Evolutionary conservation across 2,329 filamentous ascomycete species (phyloP), one percentile per base, ranked within the genome.

Genomic region (Arthrobotrys sphaeroides): DNA sequence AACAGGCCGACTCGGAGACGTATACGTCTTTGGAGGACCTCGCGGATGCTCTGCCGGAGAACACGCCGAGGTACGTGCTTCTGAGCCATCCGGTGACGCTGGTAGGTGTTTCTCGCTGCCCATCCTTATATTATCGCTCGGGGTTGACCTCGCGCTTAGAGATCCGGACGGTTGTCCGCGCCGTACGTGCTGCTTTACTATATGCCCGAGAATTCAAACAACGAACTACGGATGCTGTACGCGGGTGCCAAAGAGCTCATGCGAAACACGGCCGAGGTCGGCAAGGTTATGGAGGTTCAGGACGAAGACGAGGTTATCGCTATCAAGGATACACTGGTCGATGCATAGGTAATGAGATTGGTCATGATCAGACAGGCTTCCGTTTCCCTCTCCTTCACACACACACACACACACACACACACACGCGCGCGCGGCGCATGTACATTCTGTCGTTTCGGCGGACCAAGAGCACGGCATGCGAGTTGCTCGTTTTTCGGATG

Each of bases 111-210:
- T 53, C 49, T 36, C 5, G 5, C 16, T 13, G 40, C 49, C 31
- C 9, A 10, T 26, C 5, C 55, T 62, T 26, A 12, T 33, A 26
- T 18, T 47, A 59, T 38, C 9, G 26, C 57, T 67, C 62, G 28
- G 45, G 13, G 33, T 3, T 59, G 20, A 36, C 12, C 40, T 47
- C 28, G 40, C 40, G 16, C 36, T 31, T 38, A 74, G 70, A 68
- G 77, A 57, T 93, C 91, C 61, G 95, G 95, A 68, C 90, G 95
- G 26, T 83, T 93, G 45, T 91, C 92, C 3, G 93, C 97, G 2
- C 95, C 95, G 7, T 99, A 99, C 82, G 93, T 97, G 51, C 88
- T 98, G 82, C 84, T 99, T 20, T 97, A 96, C 85, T 98, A 97
- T 84, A 89, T 98, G 20, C 95, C 95, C 5, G 91, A 90, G 60